Percentiles rank a stretch among this genome's conserved stretches.
phyloP scores from a whole-genome alignment of 257 asterid species.

The Handroanthus guayacan region DNA sequence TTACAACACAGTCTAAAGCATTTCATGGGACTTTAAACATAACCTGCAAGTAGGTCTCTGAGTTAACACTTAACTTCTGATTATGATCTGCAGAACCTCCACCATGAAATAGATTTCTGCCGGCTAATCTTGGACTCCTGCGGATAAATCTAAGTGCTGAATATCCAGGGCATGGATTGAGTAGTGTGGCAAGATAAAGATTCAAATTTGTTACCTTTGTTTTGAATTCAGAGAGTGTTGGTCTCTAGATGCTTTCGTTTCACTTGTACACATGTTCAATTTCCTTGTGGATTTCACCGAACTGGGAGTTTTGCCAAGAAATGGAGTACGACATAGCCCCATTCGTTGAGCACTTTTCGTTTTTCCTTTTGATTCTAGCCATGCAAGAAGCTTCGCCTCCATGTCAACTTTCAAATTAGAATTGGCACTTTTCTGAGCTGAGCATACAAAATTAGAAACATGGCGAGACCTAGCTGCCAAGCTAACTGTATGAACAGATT shows the following conservation, averaged over 20 bases:
- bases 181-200: not conserved
- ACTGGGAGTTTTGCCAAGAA: conserved; percentile 60
- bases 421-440: conserved; percentile 55
- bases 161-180: conserved; percentile 16
- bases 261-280: conserved; percentile 44
- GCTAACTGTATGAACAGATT: conserved; percentile 88
- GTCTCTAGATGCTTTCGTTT: conserved; percentile 43
- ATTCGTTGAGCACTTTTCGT: conserved; percentile 59
- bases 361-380: conserved; percentile 94
- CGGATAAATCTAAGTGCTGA: conserved; percentile 30
- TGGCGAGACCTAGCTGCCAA: conserved; percentile 94
- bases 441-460: conserved; percentile 55
- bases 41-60: not conserved
- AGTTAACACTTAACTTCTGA: conserved; percentile 44
- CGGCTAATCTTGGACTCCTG: conserved; percentile 59
- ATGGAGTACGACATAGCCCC: conserved; percentile 53
- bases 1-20: too few species aligned
- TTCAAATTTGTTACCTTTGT: conserved; percentile 48
- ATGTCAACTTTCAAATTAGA: conserved; percentile 71
- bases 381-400: conserved; percentile 84
- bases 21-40: not conserved
- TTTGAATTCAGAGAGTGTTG: conserved; percentile 45
- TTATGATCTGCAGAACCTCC: conserved; percentile 38
- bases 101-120: conserved; percentile 52
- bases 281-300: conserved; percentile 51